Evolutionary conservation across 75 land plant genomes (phyloP), one percentile per base, ranked within the genome.

Genomic region (Pseudotsuga menziesii): DNA sequence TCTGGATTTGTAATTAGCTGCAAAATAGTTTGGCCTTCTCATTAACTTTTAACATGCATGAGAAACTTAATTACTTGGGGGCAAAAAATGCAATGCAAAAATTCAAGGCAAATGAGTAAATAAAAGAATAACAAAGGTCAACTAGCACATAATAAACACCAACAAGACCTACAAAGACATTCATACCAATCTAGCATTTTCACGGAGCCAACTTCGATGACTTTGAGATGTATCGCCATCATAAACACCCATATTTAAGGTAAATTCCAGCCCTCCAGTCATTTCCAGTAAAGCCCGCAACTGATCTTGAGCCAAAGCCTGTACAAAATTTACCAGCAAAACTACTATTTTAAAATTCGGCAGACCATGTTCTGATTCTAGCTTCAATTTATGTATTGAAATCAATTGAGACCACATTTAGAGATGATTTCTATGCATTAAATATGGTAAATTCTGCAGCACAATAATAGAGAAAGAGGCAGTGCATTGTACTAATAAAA

Each of bases 221-320:
- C 82, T 82, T 57, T 88, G 84, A 79, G 87, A 79, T 58, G 96
- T 95, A 75, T 97, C 99, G 55, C 99, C 99, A 88, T 97, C 99
- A 88, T 97, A 97, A 48, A 95, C 78, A 60, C 96, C 93, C 79
- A 89, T 74, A 54, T 84, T 79, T 20, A 90, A 48, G 36, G 59
- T 59, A 78, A 61, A 57, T 66, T 78, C 72, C 52, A 82, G 79
- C 11, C 79, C 83, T 73, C 75, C 48, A 4, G 78, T 82, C 87
- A 97, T 77, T 58, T 82, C 83, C 32, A 77, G 75, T 57, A 97
- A 80, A 75, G 89, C 87, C 76, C 92, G 85, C 60, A 89, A 67
- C 76, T 97, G 99, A 83, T 97, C 99, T 80, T 97, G 99, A 52
- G 99, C 95, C 76, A 97, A 84, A n/a, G 99, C 99, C 99, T 97